phyloP scores from a whole-genome alignment of 495 filamentous ascomycete species.

The Patellaria atrata region DNA sequence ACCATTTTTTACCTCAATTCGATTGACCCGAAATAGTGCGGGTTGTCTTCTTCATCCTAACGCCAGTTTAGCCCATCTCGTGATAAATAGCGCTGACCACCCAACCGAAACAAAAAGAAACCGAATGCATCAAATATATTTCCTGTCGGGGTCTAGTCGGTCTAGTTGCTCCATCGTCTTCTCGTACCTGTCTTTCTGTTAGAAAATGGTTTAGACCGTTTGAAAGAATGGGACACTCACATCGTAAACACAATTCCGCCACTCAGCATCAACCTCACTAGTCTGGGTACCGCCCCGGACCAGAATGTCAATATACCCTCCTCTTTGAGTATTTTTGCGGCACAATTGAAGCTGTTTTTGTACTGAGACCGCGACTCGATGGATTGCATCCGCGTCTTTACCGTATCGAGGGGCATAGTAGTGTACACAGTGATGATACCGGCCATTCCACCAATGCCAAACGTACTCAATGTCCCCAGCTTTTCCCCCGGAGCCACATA shows the following conservation, averaged over 20 bases:
- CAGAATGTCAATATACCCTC: conserved; percentile 86
- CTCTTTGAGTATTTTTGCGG: conserved; percentile 66
- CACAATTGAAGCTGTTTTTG: conserved; percentile 80
- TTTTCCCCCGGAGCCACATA: conserved; percentile 94
- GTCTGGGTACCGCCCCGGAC: conserved; percentile 77
- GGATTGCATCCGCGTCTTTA: conserved; percentile 98
- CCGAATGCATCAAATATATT: conserved; percentile 48
- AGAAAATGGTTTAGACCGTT: neutral
- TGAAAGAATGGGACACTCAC: conserved; percentile 31
- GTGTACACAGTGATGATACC: conserved; percentile 84
- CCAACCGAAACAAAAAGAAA: too few relatives aligned
- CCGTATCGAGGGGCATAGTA: conserved; percentile 83
- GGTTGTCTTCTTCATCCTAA: too few relatives aligned
- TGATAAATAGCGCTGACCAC: too few relatives aligned
- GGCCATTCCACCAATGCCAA: conserved; percentile 78
- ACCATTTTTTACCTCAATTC: too few relatives aligned
- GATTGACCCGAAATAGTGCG: too few relatives aligned
- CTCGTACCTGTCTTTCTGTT: conserved; percentile 52
- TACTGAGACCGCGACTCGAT: conserved; percentile 75
- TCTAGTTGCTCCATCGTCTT: conserved; percentile 89
- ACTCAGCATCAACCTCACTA: conserved; percentile 69
- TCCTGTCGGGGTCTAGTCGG: conserved; percentile 63
- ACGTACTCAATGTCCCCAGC: conserved; percentile 75
- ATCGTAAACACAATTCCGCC: conserved; percentile 97
- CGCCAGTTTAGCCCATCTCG: too few relatives aligned